Conservation (phyloP, 352 stramenopile species). For the Phytophthora hibernalis region DNA sequence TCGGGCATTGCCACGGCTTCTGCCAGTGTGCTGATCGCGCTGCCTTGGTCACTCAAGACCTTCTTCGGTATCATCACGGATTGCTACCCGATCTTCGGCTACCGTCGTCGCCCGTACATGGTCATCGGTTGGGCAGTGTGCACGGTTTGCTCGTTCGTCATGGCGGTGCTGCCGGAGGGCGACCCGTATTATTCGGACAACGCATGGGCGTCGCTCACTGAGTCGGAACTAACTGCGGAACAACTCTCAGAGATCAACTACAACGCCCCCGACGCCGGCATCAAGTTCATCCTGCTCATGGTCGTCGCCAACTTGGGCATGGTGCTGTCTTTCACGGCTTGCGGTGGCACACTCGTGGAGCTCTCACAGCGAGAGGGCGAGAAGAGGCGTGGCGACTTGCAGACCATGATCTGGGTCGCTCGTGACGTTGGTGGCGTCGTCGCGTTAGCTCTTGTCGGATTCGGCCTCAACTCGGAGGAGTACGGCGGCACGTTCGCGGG, state of each 20-base stretch:
- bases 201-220: constrained; percentile 34
- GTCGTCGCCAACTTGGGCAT: constrained; percentile 62
- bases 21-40: constrained; percentile 53
- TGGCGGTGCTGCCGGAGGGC: constrained; percentile 45
- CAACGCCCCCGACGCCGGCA: constrained; percentile 46
- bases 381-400: constrained; percentile 54
- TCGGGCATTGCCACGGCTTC: constrained; percentile 49
- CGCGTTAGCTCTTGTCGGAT: constrained; percentile 55
- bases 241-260: constrained; percentile 57
- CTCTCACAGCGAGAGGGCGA: constrained; percentile 64
- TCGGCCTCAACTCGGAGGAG: constrained; percentile 61
- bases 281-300: constrained; percentile 66
- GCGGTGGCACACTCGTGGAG: constrained; percentile 62
- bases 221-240: constrained; percentile 41
- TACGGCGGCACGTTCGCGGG: constrained; percentile 63
- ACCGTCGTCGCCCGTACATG: constrained; percentile 86
- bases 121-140: constrained; percentile 68
- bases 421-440: constrained; percentile 46
- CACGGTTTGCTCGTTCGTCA: constrained; percentile 41
- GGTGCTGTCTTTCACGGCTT: constrained; percentile 59
- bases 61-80: constrained; percentile 87
- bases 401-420: constrained; percentile 65
- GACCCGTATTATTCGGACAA: constrained; percentile 67
- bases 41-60: constrained; percentile 86
- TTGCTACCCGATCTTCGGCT: constrained; percentile 86